Conservation (phyloP, 495 filamentous ascomycete species). For the Talaromyces liani region DNA sequence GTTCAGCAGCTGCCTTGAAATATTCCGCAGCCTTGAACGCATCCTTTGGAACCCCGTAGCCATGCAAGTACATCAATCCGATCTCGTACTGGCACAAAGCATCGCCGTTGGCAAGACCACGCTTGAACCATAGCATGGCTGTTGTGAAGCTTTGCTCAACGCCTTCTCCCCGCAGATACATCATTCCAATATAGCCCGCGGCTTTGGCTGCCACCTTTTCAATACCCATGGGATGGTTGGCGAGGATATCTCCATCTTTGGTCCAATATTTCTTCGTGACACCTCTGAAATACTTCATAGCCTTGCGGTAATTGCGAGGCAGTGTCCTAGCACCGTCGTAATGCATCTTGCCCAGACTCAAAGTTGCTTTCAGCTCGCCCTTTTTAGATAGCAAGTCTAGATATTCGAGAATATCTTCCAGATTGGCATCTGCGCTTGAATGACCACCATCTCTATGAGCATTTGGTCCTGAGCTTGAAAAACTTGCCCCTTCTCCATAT, state of each 20-base stretch:
- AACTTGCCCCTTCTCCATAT: conserved; percentile 90
- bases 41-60: conserved; percentile 72
- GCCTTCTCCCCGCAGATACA: conserved; percentile 90
- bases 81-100: conserved; percentile 78
- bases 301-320: conserved; percentile 61
- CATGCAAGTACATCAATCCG: conserved; percentile 81
- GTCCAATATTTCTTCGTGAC: conserved; percentile 86
- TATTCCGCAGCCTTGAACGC: conserved; percentile 65
- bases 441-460: conserved; percentile 61
- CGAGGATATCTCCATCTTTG: conserved; percentile 57
- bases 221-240: conserved; percentile 44
- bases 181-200: conserved; percentile 84
- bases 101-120: conserved; percentile 73
- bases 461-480: conserved; percentile 83
- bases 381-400: conserved; percentile 90
- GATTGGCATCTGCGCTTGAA: conserved; percentile 68
- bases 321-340: conserved; percentile 81
- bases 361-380: conserved; percentile 86
- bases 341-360: conserved; percentile 77
- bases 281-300: conserved; percentile 74
- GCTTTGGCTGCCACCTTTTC: conserved; percentile 85
- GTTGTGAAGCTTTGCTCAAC: conserved; percentile 69
- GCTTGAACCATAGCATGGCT: conserved; percentile 80
- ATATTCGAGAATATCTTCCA: conserved; percentile 94
- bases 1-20: conserved; percentile 76